Base-by-base conservation (phyloP, 179 eudicot genomes). In the Silene coronaria region DNA sequence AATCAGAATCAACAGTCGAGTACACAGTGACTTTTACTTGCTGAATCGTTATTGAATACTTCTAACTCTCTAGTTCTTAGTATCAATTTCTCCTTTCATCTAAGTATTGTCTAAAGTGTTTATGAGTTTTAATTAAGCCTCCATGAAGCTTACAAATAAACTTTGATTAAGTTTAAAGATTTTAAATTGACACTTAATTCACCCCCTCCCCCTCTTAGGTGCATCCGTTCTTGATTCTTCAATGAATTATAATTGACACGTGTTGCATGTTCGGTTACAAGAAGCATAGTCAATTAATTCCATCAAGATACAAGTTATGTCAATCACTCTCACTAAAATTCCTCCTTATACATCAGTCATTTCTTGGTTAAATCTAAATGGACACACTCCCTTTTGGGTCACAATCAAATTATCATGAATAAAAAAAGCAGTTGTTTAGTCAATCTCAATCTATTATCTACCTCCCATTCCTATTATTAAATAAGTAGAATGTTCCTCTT, bases 401-500 rank as follows among this genome's bases (percentile, higher is more conserved):
- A 64, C 22, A 6, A 28, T 64, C 42, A 64, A 17, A 64, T 8
- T 64, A 64, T 64, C 9, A 30, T 67, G 0, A 67, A 70, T 63
- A 19, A 17, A 68, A 68, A 68, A 68, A 68, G 71, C 73, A 46
- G 12, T 10, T 59, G 75, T 77, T 62, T 28, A 71, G 71, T 77
- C 80, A 62, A 23, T 63, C 64, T 71, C 70, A 34, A 11, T 38
- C 70, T 60, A 60, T 21, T n/a, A n/a, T n/a, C n/a, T n/a, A n/a
- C n/a, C n/a, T n/a, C 34, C 46, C 38, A 61, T 62, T 28, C 26
- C 45, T 61, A 58, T 68, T 27, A 60, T 59, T 70, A 59, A n/a
- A 77, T 77, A 30, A 22, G 21, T 3, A 77, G 61, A 70, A 77
- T 30, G 9, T 70, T 45, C 61, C 79, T n/a, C 79, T 14, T 70